These are phyloP conservation scores for Pseudogymnoascus verrucosus DNA, from an alignment of 2,329 filamentous ascomycete genomes.

Conservation along the genomic window DNA sequence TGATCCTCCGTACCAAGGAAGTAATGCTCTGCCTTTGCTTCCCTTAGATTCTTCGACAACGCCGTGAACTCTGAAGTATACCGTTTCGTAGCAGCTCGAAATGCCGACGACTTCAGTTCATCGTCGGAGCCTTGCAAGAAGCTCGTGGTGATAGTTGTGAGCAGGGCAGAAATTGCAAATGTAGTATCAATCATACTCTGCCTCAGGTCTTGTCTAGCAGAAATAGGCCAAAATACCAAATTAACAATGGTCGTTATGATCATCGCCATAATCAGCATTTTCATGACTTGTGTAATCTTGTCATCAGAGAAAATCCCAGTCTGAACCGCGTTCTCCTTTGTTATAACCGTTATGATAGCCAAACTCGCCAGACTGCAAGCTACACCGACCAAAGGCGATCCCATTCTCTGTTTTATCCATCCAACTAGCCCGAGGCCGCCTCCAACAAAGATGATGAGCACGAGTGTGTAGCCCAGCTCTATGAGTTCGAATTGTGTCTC, in stretches of 20 bases:
- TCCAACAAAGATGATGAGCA: constrained; percentile 76
- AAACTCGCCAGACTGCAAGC: constrained; percentile 80
- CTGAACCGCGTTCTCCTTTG: constrained; percentile 84
- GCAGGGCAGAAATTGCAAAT: constrained; percentile 68
- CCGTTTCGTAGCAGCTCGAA: constrained; percentile 50
- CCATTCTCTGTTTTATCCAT: constrained; percentile 75
- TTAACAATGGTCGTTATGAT: constrained; percentile 65
- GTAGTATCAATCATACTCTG: constrained; percentile 67
- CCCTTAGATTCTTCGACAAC: constrained; percentile 69
- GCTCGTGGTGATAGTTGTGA: constrained; percentile 71
- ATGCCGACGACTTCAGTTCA: constrained; percentile 61
- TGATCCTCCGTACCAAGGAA: constrained; percentile 69
- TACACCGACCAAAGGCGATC: constrained; percentile 73
- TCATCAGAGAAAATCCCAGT: constrained; percentile 70
- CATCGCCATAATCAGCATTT: constrained; percentile 77
- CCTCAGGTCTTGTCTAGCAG: constrained; percentile 65
- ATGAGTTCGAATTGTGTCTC: constrained; percentile 58
- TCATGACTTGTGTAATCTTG: constrained; percentile 74
- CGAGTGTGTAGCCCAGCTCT: constrained; percentile 65
- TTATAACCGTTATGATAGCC: constrained; percentile 81
- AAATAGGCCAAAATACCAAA: constrained; percentile 68
- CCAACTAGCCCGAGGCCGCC: constrained; percentile 80
- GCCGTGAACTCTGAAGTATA: constrained; percentile 62
- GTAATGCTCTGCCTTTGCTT: constrained; percentile 87
- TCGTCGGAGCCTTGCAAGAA: constrained; percentile 79